These are phyloP conservation scores for Xerocomus amazonicus DNA, from an alignment of 1,284 basidiomycete species.

Conservation along the genomic window DNA sequence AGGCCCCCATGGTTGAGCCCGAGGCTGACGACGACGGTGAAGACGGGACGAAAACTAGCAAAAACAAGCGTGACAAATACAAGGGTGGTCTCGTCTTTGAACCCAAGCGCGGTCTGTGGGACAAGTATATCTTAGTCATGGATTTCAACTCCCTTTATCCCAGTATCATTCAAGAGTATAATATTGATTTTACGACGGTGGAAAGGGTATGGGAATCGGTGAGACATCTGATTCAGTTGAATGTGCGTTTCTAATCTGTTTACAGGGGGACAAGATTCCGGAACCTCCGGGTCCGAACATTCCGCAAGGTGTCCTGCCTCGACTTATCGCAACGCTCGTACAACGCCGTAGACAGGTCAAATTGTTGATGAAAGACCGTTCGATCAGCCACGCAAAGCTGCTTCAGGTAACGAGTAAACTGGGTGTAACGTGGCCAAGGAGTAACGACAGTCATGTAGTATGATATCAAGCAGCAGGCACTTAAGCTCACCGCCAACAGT, in stretches of 20 bases:
- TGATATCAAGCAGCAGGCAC: slow-evolving; percentile 95
- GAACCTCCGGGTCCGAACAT: slow-evolving; percentile 78
- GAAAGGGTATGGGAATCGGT: slow-evolving; percentile 72
- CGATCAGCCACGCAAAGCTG: slow-evolving; percentile 70
- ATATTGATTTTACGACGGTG: slow-evolving; percentile 98
- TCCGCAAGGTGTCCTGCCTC: slow-evolving; percentile 86
- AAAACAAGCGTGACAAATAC: slow-evolving; percentile 90
- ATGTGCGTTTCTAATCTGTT: slow-evolving; percentile 2
- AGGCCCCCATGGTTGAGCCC: slow-evolving; percentile 38
- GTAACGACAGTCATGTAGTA: slow-evolving; percentile 49
- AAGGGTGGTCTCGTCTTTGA: slow-evolving; percentile 98
- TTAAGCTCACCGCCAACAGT: slow-evolving; percentile 98
- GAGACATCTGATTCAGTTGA: slow-evolving; percentile 18
- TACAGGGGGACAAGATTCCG: slow-evolving; percentile 81
- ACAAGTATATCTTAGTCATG: slow-evolving; percentile 98
- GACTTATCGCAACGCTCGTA: slow-evolving; percentile 94
- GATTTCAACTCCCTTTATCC: slow-evolving; percentile 99
- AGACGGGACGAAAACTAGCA: slow-evolving; percentile 52
- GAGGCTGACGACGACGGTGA: slow-evolving; percentile 60
- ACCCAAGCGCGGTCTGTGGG: slow-evolving; percentile 95
- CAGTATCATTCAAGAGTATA: slow-evolving; percentile 99
- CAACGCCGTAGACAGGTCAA: slow-evolving; percentile 90
- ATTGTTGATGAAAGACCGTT: slow-evolving; percentile 90
- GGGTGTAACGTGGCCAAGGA: not conserved
- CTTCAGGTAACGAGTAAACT: slow-evolving; percentile 62